Evolutionary conservation across 768 basidiomycete species (phyloP), one percentile per base, ranked within the genome.

Genomic region (Mrakia frigida): DNA sequence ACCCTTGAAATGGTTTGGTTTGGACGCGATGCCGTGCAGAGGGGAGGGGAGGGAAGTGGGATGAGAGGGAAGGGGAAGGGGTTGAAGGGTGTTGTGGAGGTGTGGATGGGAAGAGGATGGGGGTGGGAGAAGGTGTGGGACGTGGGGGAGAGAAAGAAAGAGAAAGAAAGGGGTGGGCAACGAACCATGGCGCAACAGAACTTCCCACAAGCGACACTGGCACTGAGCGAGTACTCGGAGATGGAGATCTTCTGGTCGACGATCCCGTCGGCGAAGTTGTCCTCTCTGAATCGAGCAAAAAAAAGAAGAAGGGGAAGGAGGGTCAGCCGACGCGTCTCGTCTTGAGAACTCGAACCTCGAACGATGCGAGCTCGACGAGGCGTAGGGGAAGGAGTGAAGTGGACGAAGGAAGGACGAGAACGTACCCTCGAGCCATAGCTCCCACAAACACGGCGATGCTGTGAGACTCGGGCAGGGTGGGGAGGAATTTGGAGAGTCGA

Each of bases 231-330:
- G 84, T 95, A 99, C 80, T 97, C 90, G 81, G 92, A 94, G 84
- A 99, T 93, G 78, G 92, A 89, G 80, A 98, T 94, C 85, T 99
- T 99, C 84, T 96, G 90, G 82, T 99, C 97, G 0, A 98, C 92
- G 79, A 92, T 86, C 33, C 88, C 91, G 84, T 99, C 97, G 21
- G 97, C 97, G 85, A 99, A 99, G 85, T 96, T 93, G 80, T 99
- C 97, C 70, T 88, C 89, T 16, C 85, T 85, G 80, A n/a, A n/a
- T n/a, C 46, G 18, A 50, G 21, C 39, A 41, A 41, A 41, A n/a
- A 28, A 31, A 37, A 43, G 3, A 56, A n/a, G 41, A 35, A 63
- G 25, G 60, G 13, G 14, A 18, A 23, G 3, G 33, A 35, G 43
- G 23, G 60, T 63, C 9, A 41, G 67, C 23, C 18, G 1, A 39